Evolutionary conservation across 108 stramenopile species (phyloP).

Genomic region (Ochromonas danica): DNA sequence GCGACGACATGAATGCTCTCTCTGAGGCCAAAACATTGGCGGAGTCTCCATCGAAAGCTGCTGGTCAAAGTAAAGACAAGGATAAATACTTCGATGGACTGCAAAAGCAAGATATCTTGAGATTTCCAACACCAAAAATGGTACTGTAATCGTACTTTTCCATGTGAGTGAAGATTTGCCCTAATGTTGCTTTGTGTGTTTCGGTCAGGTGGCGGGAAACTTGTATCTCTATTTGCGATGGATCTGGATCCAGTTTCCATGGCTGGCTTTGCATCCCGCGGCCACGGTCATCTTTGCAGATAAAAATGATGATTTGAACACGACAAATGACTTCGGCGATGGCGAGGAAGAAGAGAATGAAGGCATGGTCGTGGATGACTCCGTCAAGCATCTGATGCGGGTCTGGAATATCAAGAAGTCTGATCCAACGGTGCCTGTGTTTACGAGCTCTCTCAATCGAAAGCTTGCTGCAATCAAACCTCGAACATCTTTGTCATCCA

Average conservation of each 20-base stretch:
- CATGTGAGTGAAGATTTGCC: too few species aligned
- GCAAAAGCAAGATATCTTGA: not conserved
- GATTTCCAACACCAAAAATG: not conserved
- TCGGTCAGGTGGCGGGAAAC: not conserved
- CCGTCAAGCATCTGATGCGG: not conserved
- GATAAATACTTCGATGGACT: not conserved
- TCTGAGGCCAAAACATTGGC: too few species aligned
- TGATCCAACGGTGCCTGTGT: not conserved
- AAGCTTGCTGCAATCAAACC: constrained; percentile 19
- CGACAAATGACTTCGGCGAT: not conserved
- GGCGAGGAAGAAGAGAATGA: not conserved
- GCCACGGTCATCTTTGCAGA: not conserved
- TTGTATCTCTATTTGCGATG: constrained; percentile 64
- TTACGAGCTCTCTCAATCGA: not conserved
- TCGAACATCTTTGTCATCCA: not conserved
- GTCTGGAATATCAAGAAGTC: constrained; percentile 2
- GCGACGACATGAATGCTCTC: not conserved
- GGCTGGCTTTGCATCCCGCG: constrained; percentile 57
- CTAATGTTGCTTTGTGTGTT: too few species aligned
- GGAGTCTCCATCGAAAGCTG: too few species aligned
- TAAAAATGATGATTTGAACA: not conserved
- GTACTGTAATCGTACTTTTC: too few species aligned
- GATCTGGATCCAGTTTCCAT: constrained; percentile 72
- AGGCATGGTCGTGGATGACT: not conserved
- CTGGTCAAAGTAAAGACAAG: not conserved